Percentiles rank a stretch among this genome's conserved stretches.
These are phyloP conservation scores for Vaccinium vitisidaea DNA, from an alignment of 148 eudicot genomes.

Conservation along the genomic window DNA sequence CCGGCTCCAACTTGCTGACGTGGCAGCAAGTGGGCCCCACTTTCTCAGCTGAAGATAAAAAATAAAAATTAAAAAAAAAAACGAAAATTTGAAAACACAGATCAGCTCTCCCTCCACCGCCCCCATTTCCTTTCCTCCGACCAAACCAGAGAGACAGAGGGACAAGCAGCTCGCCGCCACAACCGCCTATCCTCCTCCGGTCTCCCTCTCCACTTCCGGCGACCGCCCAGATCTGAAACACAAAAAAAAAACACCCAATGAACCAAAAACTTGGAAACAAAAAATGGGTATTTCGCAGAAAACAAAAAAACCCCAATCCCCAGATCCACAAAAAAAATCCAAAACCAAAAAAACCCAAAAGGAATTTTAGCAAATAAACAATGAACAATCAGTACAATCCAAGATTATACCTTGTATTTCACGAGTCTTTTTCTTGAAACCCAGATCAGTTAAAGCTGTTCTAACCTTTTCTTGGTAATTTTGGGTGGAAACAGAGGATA, in stretches of 20 bases:
- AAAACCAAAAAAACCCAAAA: background rate
- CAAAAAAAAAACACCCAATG: background rate
- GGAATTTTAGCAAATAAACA: background rate
- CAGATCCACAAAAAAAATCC: background rate
- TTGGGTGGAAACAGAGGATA: background rate
- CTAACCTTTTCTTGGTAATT: too few relatives aligned
- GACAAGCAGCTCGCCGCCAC: too few relatives aligned
- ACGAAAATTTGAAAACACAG: too few relatives aligned
- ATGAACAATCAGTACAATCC: background rate
- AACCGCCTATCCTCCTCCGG: too few relatives aligned
- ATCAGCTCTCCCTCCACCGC: too few relatives aligned
- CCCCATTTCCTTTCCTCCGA: too few relatives aligned
- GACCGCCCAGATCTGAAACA: conserved; percentile 32
- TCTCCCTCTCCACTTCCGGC: too few relatives aligned
- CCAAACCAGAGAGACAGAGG: too few relatives aligned
- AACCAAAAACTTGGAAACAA: conserved; percentile 20
- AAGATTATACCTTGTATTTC: conserved; percentile 21
- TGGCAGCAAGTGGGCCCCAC: too few relatives aligned
- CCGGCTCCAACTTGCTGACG: too few relatives aligned
- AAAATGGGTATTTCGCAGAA: conserved; percentile 9
- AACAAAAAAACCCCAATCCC: conserved; percentile 6
- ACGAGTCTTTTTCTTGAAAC: background rate
- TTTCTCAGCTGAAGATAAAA: too few relatives aligned
- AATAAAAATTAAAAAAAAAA: too few relatives aligned
- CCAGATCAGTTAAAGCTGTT: background rate